These are phyloP conservation scores for Leccinum olivaceopallidum DNA, from an alignment of 768 basidiomycete genomes.

Conservation along the genomic window DNA sequence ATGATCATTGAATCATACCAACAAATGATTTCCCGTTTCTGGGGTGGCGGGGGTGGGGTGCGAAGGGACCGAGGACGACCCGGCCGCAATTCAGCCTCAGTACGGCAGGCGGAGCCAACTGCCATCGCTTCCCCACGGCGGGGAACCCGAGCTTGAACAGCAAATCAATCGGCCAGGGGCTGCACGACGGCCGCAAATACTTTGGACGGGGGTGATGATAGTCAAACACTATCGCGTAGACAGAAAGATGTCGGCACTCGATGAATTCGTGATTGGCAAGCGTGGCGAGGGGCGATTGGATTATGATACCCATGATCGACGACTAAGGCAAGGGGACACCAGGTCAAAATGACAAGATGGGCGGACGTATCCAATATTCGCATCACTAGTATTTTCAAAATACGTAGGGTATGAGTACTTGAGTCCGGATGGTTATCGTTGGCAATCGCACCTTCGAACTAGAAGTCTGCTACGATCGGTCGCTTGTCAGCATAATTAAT, in stretches of 20 bases:
- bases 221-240: not conserved
- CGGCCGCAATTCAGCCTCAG: not conserved
- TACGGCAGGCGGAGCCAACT: not conserved
- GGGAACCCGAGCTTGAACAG: not conserved
- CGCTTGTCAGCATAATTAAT: not conserved
- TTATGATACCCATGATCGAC: not conserved
- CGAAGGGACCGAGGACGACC: not conserved
- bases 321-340: not conserved
- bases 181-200: not conserved
- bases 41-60: not conserved
- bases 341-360: too few relatives aligned
- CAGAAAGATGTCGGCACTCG: not conserved
- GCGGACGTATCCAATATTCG: not conserved
- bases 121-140: not conserved
- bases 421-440: too few relatives aligned
- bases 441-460: not conserved
- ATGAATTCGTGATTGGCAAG: not conserved
- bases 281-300: not conserved
- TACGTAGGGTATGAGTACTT: too few relatives aligned
- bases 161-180: not conserved
- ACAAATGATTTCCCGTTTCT: conserved; percentile 7
- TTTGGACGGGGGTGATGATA: not conserved
- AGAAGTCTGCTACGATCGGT: not conserved
- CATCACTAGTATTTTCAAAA: too few relatives aligned
- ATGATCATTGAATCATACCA: not conserved